A percentile compares a stretch with the other conserved stretches of the same genome.
These are phyloP conservation scores for Leonotis leonurus DNA, from an alignment of 257 asterid genomes.

Conservation along the genomic window DNA sequence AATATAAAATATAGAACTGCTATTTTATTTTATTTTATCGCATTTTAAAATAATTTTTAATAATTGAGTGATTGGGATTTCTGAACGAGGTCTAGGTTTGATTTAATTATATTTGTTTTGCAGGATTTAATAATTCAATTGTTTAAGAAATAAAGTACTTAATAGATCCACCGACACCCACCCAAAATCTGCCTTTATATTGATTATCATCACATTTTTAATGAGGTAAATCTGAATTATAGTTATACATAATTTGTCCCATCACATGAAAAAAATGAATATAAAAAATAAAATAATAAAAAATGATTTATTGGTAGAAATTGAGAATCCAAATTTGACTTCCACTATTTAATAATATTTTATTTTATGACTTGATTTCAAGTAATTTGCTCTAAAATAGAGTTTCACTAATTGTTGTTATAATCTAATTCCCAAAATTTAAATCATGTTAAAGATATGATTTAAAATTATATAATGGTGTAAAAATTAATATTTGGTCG, in stretches of 20 bases:
- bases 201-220: slow-evolving; percentile 24
- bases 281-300: not conserved
- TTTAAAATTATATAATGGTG: not conserved
- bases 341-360: not conserved
- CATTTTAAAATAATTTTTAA: not conserved
- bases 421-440: not conserved
- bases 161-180: slow-evolving; percentile 30
- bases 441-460: too few species aligned
- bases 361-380: not conserved
- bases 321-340: not conserved
- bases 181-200: slow-evolving; percentile 15
- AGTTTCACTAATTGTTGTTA: not conserved
- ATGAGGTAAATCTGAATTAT: slow-evolving; percentile 4
- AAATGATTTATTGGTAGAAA: not conserved
- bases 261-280: not conserved
- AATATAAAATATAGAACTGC: too few species aligned
- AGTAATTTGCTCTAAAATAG: not conserved
- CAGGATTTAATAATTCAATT: not conserved
- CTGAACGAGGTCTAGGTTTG: not conserved
- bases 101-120: too few species aligned
- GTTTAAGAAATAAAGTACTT: not conserved
- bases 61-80: not conserved
- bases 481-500: not conserved
- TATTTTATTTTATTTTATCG: too few species aligned
- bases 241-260: not conserved